A percentile compares a stretch with the other conserved stretches of the same genome.
Evolutionary conservation across 768 basidiomycete species (phyloP).

Genomic region (Asterophora parasitica): DNA sequence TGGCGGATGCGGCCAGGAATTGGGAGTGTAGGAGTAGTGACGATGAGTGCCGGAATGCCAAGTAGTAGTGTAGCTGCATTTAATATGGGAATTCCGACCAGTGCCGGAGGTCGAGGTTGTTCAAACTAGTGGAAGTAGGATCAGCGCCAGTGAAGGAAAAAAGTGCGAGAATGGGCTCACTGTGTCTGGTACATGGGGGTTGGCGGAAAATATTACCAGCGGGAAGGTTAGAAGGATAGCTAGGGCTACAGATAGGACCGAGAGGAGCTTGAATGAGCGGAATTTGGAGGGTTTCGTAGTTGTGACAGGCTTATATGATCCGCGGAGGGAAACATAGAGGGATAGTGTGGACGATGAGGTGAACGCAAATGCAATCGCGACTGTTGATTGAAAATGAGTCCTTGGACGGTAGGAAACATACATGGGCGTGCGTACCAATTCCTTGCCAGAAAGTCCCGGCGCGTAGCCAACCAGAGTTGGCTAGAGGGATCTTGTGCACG

Average conservation of each 20-base stretch:
- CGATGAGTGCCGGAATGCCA: slow-evolving; percentile 54
- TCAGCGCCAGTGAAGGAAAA: neutral
- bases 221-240: slow-evolving; percentile 53
- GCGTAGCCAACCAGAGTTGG: slow-evolving; percentile 31
- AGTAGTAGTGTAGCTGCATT: slow-evolving; percentile 50
- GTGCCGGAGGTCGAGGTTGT: slow-evolving; percentile 15
- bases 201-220: slow-evolving; percentile 48
- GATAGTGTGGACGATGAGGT: slow-evolving; percentile 61
- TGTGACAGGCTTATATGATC: slow-evolving; percentile 31
- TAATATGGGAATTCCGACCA: slow-evolving; percentile 36
- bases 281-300: slow-evolving; percentile 41
- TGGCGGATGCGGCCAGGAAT: slow-evolving; percentile 40
- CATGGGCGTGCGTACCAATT: slow-evolving; percentile 42
- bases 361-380: slow-evolving; percentile 59
- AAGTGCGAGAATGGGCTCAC: slow-evolving; percentile 18
- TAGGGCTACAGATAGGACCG: slow-evolving; percentile 41
- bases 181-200: slow-evolving; percentile 35
- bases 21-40: slow-evolving; percentile 51
- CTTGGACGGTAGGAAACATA: slow-evolving; percentile 4
- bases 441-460: slow-evolving; percentile 58
- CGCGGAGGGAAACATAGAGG: slow-evolving; percentile 56
- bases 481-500: slow-evolving; percentile 37
- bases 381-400: slow-evolving; percentile 27
- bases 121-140: slow-evolving; percentile 5
- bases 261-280: slow-evolving; percentile 57